Evolutionary conservation across 1,139 yeast genomes (phyloP), one percentile per base, ranked within the genome.

Genomic region (Saccharomyces hybrid): DNA sequence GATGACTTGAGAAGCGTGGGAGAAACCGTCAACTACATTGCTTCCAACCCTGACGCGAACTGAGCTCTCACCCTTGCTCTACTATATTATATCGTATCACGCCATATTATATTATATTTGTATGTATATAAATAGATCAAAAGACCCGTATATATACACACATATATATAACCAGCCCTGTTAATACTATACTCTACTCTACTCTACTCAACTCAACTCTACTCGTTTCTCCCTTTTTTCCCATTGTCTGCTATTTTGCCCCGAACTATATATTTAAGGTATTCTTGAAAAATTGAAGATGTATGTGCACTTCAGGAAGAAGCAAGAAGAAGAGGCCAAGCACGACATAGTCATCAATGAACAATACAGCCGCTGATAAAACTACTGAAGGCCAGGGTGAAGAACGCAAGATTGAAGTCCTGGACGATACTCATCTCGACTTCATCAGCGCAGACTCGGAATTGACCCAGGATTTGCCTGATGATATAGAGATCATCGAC

Each of bases 1-100:
- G 88, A 83, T 67, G 84, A 82, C 65, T 78, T 83, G 68, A 82
- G 81, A 75, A 81, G 85, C 57, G 84, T 83, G 58, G 85, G 84
- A 60, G 85, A 83, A 73, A 84, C 86, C 58, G 79, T 83, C 55
- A 80, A 83, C 64, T 81, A 81, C 72, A 79, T 82, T 51, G 63
- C 68, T 42, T 59, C 66, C 51, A 64, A 71, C 62, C 75, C 75
- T 58, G 73, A 72, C 54, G 73, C 75, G 50, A 65, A 65, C 56
- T 67, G 60, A 58, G 75, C 77, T 1, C 72, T 80, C 2, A 70
- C 82, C 6, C 83, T 82, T 0, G 88, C 88, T 54, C 78, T 91
- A 0, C 72, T 73, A 3, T 87, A 78, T 29, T 71, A 78, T 47
- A 80, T 79, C 0, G 70, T 73, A 9, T 88, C 46, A 19, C 48